phyloP scores from a whole-genome alignment of 2,329 filamentous ascomycete genomes.

The Chrysosporium keratinophilum region DNA sequence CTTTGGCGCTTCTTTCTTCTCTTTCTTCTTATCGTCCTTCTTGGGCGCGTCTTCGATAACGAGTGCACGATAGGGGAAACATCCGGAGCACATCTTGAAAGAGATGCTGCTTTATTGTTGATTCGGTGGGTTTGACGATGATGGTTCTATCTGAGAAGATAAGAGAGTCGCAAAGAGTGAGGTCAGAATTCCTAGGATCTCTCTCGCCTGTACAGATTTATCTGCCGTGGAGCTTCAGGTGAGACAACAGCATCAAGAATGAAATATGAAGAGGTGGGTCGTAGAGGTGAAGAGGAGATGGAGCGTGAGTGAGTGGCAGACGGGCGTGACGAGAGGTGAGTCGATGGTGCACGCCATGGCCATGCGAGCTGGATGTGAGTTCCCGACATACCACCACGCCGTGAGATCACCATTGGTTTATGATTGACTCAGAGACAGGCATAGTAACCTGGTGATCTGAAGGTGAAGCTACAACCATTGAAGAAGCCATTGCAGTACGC shows the following conservation, averaged over 20 bases:
- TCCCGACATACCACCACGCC: background rate
- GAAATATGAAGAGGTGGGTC: background rate
- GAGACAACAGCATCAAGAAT: background rate
- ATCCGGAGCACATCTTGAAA: constrained; percentile 16
- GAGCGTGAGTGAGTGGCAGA: background rate
- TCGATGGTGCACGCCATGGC: background rate
- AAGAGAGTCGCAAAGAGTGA: background rate
- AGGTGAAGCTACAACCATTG: background rate
- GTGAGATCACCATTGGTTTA: background rate
- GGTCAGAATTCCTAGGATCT: background rate
- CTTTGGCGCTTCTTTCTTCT: constrained; percentile 11
- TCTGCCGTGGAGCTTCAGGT: constrained; percentile 2
- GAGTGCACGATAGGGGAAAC: constrained; percentile 15
- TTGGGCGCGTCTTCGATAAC: constrained; percentile 16
- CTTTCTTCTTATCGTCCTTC: constrained; percentile 7
- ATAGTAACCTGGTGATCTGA: background rate
- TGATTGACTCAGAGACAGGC: background rate
- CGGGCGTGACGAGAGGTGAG: background rate
- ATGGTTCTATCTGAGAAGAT: background rate
- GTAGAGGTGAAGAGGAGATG: background rate
- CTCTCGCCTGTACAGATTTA: background rate
- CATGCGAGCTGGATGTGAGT: constrained; percentile 1
- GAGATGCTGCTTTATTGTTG: no score
- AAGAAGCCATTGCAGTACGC: background rate
- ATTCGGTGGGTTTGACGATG: background rate